Percentiles rank a stretch among this genome's conserved stretches.
Evolutionary conservation across 2,329 filamentous ascomycete genomes (phyloP).

Genomic region (Alternaria atra): DNA sequence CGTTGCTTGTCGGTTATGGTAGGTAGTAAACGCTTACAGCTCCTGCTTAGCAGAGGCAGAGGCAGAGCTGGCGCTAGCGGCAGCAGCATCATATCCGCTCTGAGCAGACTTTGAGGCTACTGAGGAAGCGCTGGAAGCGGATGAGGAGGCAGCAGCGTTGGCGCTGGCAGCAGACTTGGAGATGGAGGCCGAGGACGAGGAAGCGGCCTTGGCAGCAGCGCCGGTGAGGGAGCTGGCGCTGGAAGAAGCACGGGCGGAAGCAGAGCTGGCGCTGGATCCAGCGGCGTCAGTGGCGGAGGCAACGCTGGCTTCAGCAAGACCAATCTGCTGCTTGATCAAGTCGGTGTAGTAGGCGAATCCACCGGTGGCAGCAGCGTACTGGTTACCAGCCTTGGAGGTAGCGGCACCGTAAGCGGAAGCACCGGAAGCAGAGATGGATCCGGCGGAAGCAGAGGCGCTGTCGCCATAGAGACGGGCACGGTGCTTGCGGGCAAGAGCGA

Average conservation of each 20-base stretch:
- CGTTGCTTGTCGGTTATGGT: constrained; percentile 21
- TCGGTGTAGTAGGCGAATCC: constrained; percentile 52
- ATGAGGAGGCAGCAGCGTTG: constrained; percentile 42
- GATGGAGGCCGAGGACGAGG: constrained; percentile 45
- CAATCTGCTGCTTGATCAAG: constrained; percentile 56
- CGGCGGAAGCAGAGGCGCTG: constrained; percentile 57
- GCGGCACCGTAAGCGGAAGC: constrained; percentile 68
- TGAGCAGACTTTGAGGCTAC: constrained; percentile 46
- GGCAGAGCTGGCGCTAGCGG: constrained; percentile 41
- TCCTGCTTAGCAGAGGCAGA: constrained; percentile 53
- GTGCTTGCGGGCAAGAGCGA: constrained; percentile 89
- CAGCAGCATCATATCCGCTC: constrained; percentile 45
- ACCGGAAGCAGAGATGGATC: constrained; percentile 49
- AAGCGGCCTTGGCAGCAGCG: constrained; percentile 39
- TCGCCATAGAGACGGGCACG: constrained; percentile 76
- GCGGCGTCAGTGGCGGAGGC: constrained; percentile 73
- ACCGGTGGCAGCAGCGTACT: constrained; percentile 63
- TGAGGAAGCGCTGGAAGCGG: constrained; percentile 45
- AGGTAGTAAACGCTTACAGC: constrained; percentile 49
- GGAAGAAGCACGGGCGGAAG: constrained; percentile 17
- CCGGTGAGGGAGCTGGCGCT: constrained; percentile 35
- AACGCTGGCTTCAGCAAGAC: constrained; percentile 62
- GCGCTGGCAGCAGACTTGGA: constrained; percentile 47
- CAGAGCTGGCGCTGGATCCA: constrained; percentile 34
- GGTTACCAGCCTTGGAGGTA: constrained; percentile 19